Evolutionary conservation across 2,329 filamentous ascomycete genomes (phyloP), one percentile per base, ranked within the genome.

Genomic region (Claviceps africana): DNA sequence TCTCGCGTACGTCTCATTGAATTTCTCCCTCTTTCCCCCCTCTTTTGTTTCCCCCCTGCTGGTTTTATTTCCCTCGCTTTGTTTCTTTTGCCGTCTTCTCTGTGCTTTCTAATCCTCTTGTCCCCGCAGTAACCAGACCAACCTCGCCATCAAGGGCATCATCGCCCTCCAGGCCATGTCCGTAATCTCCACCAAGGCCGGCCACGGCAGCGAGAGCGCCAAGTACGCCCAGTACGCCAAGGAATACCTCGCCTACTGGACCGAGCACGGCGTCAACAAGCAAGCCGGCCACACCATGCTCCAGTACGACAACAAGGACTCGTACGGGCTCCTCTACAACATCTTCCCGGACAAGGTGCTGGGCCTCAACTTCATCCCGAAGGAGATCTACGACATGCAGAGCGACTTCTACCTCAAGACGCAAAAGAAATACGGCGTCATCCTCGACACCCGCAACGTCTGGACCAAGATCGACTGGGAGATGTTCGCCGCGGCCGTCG

Each of bases 381-480:
- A 82, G 56, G 74, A 75, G 56, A 76, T 95, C 61, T 95, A 93
- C 72, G 78, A 81, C 55, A 82, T 83, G 64, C 88, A 95, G 66
- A 86, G 80, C 31, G 68, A 75, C 53, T 94, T 87, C 76, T 95
- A 95, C 71, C 73, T 76, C 44, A 77, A 77, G 10, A 79, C 86
- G 3, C 79, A 82, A 50, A 80, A 85, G 56, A 78, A 81, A 61
- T 93, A 87, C 66, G 88, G 87, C n/a, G 75, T 94, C 0, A 84
- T 88, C 0, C 80, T 95, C 10, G 88, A 95, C 70, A 84, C 79
- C 46, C 81, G 88, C 48, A 86, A 93, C 68, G 71, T 83, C 1
- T 91, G 88, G 70, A 86, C 87, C 56, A 95, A 95, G 70, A 81
- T 80, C 0, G 88, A 95, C 70, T 95, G 88, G 88, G 82, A 90